Evolutionary conservation across 805 yeast species (phyloP), one percentile per base, ranked within the genome.

Genomic region (Pichia insulana): DNA sequence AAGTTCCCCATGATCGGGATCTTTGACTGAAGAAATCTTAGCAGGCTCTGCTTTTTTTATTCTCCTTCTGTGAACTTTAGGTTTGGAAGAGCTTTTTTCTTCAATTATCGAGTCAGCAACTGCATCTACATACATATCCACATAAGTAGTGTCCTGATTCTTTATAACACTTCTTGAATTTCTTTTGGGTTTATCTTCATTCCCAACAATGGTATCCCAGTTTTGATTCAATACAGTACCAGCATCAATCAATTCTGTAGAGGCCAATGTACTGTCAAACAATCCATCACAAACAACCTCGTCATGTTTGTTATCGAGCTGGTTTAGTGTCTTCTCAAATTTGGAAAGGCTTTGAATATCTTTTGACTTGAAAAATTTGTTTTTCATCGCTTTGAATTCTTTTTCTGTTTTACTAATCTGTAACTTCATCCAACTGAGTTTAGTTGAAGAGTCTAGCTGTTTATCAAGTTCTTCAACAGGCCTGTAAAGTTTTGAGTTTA

Each of bases 391-490:
- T 22, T 55, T 55, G 46, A 64, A 64, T 43, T 63, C 61, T 20
- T 49, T 48, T 25, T 54, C 51, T 4, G 49, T 39, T 27, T 50
- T 47, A 5, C 58, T 50, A 9, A 61, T 59, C 44, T 64, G 69
- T 41, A 63, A 34, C n/a, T 51, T 47, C 4, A 62, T 49, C 46
- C 56, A 43, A 16, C 57, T 39, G 15, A 53, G 45, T 27, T 46
- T 56, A 2, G 58, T 45, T 2, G 47, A 35, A 2, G 45, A 17
- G 41, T 57, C 58, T 27, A 59, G 20, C 2, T 45, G 49, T 27
- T 53, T 52, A 41, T 64, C 65, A 12, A 64, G 37, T 8, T 31
- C 31, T 26, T 57, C 62, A 4, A 55, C 39, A 2, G 65, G 62
- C 20, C 56, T 53, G 9, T 30, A 34, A 16, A 39, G 4, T 25